Percentiles rank a stretch among this genome's conserved stretches.
phyloP scores from a whole-genome alignment of 805 yeast genomes.

The Priceomyces haplophilus region DNA sequence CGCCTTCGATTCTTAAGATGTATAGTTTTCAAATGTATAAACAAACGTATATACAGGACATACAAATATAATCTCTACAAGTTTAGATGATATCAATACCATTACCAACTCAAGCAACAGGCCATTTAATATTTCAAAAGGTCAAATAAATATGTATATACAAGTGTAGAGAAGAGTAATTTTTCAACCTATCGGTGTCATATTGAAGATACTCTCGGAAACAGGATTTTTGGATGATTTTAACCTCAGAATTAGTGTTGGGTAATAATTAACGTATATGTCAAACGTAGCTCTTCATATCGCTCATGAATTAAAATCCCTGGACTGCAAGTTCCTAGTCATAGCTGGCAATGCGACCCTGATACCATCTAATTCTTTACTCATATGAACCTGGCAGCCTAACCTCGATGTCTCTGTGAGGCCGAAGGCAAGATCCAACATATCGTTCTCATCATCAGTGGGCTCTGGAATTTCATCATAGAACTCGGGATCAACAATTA shows the following conservation, averaged over 20 bases:
- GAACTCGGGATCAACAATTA: conserved; percentile 91
- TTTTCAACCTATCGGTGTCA: too few relatives aligned
- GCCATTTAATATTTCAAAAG: background rate
- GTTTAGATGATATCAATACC: too few relatives aligned
- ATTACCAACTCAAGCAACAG: background rate
- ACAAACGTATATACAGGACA: conserved; percentile 1
- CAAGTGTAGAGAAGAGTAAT: too few relatives aligned
- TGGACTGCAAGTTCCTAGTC: conserved; percentile 87
- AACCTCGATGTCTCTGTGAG: conserved; percentile 93
- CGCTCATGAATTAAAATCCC: conserved; percentile 59
- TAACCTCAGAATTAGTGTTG: background rate
- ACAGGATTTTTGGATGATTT: too few relatives aligned
- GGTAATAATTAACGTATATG: background rate
- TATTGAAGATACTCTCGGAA: too few relatives aligned
- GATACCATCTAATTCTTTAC: conserved; percentile 86
- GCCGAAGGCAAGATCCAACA: conserved; percentile 97
- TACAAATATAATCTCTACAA: background rate
- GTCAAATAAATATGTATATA: background rate
- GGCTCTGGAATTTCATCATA: conserved; percentile 93
- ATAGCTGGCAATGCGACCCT: conserved; percentile 95
- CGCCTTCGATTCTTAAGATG: too few relatives aligned
- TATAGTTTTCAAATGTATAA: background rate
- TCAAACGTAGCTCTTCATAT: background rate
- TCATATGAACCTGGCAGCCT: conserved; percentile 91
- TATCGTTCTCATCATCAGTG: conserved; percentile 95